Evolutionary conservation across 352 stramenopile species (phyloP).

Genomic region (Phytophthora megakarya): DNA sequence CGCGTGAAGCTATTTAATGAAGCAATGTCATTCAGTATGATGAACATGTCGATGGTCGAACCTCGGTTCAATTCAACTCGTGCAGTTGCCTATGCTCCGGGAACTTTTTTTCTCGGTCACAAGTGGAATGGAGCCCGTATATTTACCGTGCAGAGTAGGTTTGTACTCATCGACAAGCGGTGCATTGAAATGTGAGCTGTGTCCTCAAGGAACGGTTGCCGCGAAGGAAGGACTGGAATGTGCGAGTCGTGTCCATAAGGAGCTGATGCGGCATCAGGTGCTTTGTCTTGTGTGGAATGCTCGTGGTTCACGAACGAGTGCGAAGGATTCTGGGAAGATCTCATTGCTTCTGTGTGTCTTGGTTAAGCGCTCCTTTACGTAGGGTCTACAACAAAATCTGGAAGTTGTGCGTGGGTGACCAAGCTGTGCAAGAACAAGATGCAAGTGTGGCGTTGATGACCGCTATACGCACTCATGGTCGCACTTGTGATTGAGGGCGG

Average conservation of each 20-base stretch:
- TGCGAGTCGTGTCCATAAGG: slow-evolving; percentile 50
- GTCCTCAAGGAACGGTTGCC: slow-evolving; percentile 44
- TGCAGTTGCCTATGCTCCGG: slow-evolving; percentile 31
- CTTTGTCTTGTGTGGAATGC: slow-evolving; percentile 50
- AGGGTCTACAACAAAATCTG: slow-evolving; percentile 42
- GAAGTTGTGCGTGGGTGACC: slow-evolving; percentile 33
- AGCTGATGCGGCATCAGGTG: slow-evolving; percentile 38
- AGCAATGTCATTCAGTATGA: slow-evolving; percentile 21
- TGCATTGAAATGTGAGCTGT: slow-evolving; percentile 41
- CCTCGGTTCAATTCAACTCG: slow-evolving; percentile 36
- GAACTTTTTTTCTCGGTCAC: slow-evolving; percentile 38
- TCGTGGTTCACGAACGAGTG: slow-evolving; percentile 58
- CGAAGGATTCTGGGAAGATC: slow-evolving; percentile 59
- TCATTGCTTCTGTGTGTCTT: slow-evolving; percentile 39
- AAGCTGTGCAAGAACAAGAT: slow-evolving; percentile 38
- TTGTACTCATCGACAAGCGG: slow-evolving; percentile 39
- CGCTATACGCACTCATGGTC: slow-evolving; percentile 54
- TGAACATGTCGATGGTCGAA: slow-evolving; percentile 30
- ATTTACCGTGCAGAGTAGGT: slow-evolving; percentile 41
- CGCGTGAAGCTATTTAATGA: slow-evolving; percentile 17
- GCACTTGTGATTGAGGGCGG: too few species aligned
- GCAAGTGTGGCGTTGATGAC: slow-evolving; percentile 54
- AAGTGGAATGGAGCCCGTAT: slow-evolving; percentile 35
- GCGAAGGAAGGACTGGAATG: slow-evolving; percentile 38
- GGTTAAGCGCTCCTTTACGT: slow-evolving; percentile 13